phyloP scores from a whole-genome alignment of 192 early-diverging fungal species.

The Coemansia sp. region DNA sequence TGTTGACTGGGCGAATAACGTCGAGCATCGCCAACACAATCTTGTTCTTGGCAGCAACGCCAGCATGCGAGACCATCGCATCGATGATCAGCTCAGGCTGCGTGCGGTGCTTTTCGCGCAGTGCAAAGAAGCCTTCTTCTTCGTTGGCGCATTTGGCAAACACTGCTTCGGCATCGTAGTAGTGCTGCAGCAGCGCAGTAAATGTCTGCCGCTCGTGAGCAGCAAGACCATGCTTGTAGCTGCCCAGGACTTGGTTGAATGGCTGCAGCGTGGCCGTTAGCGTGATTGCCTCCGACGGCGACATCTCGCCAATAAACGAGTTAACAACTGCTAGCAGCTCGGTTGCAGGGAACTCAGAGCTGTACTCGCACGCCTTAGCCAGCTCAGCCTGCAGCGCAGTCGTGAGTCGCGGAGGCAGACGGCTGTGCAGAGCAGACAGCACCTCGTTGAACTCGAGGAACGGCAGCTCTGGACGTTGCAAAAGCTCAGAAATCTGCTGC shows the following conservation, averaged over 20 bases:
- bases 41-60: conserved; percentile 75
- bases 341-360: conserved; percentile 67
- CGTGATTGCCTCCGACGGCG: conserved; percentile 63
- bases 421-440: conserved; percentile 78
- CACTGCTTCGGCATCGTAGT: conserved; percentile 79
- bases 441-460: conserved; percentile 78
- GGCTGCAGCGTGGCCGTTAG: conserved; percentile 68
- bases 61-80: conserved; percentile 80
- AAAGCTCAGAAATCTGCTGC: conserved; percentile 68
- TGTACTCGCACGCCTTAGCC: conserved; percentile 37
- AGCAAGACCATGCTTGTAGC: conserved; percentile 73
- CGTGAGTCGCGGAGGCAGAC: conserved; percentile 76
- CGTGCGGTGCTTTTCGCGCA: conserved; percentile 85
- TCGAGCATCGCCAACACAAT: conserved; percentile 79
- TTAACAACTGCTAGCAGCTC: conserved; percentile 67
- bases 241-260: conserved; percentile 63
- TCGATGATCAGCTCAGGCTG: conserved; percentile 69
- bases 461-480: conserved; percentile 79
- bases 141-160: conserved; percentile 73
- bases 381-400: conserved; percentile 51
- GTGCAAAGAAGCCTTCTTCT: conserved; percentile 79
- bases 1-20: conserved; percentile 65
- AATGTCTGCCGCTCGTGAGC: conserved; percentile 73
- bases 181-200: conserved; percentile 75
- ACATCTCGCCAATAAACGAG: conserved; percentile 51